Conservation (phyloP, 2,329 filamentous ascomycete species). For the Epichloe sylvatica region DNA sequence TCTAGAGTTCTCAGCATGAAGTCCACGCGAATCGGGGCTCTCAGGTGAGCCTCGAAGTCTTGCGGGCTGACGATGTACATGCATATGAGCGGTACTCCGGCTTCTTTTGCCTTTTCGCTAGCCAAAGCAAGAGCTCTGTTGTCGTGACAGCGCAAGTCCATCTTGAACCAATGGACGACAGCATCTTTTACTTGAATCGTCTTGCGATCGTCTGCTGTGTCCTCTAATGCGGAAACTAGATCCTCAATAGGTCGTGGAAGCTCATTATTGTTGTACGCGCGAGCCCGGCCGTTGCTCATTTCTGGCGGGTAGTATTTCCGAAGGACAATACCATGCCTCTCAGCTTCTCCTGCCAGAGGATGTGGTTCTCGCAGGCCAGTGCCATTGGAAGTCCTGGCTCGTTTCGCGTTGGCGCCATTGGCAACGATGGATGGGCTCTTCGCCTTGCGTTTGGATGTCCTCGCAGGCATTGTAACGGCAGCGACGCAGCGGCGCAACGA, state of each 20-base stretch:
- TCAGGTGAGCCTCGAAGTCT: slow-evolving; percentile 71
- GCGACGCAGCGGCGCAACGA: neutral
- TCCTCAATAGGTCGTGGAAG: slow-evolving; percentile 61
- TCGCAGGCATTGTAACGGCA: slow-evolving; percentile 17
- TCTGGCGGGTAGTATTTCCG: slow-evolving; percentile 72
- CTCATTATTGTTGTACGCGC: slow-evolving; percentile 55
- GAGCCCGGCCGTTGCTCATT: slow-evolving; percentile 68
- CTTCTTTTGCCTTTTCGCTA: slow-evolving; percentile 47
- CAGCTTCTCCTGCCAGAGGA: slow-evolving; percentile 30
- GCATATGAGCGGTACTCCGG: slow-evolving; percentile 57
- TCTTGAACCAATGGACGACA: slow-evolving; percentile 85
- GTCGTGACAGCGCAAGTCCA: slow-evolving; percentile 59
- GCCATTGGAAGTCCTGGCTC: slow-evolving; percentile 19
- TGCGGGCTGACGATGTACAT: slow-evolving; percentile 72
- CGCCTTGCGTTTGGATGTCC: slow-evolving; percentile 17
- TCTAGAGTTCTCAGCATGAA: slow-evolving; percentile 63
- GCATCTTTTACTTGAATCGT: slow-evolving; percentile 40
- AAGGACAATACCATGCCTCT: slow-evolving; percentile 48
- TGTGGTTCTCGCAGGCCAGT: slow-evolving; percentile 31
- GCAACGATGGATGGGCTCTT: slow-evolving; percentile 9
- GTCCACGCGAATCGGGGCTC: slow-evolving; percentile 59
- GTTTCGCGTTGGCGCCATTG: slow-evolving; percentile 18
- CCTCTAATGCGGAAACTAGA: slow-evolving; percentile 44
- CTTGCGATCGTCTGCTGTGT: slow-evolving; percentile 42
- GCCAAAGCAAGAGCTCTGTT: slow-evolving; percentile 60